Evolutionary conservation across 257 asterid species (phyloP).

Genomic region (Apocynum venetum): DNA sequence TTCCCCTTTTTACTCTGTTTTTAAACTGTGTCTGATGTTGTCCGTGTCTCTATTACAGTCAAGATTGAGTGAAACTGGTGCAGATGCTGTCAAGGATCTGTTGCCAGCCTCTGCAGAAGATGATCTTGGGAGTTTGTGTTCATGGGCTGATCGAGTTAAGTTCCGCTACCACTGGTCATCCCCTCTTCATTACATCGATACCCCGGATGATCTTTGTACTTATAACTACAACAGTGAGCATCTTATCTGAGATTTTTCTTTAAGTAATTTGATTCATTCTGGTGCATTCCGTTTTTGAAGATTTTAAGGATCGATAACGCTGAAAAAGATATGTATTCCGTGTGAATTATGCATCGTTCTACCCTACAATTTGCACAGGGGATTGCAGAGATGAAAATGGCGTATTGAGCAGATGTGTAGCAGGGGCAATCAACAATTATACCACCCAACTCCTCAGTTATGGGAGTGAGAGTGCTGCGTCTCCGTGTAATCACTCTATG

Average conservation of each 20-base stretch:
- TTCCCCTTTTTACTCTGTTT: not conserved
- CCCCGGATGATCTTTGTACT: constrained; percentile 73
- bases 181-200: constrained; percentile 73
- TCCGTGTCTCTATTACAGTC: constrained; percentile 29
- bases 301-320: not conserved
- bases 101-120: constrained; percentile 51
- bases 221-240: constrained; percentile 62
- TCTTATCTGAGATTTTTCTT: not conserved
- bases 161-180: constrained; percentile 76
- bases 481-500: constrained; percentile 37
- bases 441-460: constrained; percentile 66
- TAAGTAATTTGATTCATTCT: not conserved
- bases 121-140: constrained; percentile 68
- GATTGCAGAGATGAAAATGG: constrained; percentile 89
- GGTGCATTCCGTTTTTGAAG: too few relatives aligned
- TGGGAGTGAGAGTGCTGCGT: constrained; percentile 23
- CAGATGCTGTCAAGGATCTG: constrained; percentile 56
- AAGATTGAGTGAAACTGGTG: constrained; percentile 64
- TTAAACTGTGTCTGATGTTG: not conserved
- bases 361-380: constrained; percentile 33
- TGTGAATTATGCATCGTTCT: not conserved
- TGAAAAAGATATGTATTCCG: not conserved
- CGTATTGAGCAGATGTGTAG: constrained; percentile 62
- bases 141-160: constrained; percentile 80
- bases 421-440: constrained; percentile 90